Base-by-base conservation (phyloP, 805 yeast species). In the Jamesozyma rosinii region DNA sequence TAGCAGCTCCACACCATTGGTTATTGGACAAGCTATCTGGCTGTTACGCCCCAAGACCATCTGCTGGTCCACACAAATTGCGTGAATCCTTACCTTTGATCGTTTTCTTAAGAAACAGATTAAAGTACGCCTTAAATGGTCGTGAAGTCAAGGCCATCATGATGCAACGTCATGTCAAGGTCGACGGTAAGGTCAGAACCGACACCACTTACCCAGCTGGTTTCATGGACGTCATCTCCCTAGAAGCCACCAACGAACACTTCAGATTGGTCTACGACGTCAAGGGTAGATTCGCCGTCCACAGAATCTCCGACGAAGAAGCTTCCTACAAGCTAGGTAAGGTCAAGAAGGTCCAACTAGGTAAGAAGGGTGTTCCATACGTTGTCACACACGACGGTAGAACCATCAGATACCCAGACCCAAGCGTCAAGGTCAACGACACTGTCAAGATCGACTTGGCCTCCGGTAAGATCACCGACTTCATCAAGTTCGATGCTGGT, bases 1-100 rank as follows among this genome's bases (percentile, higher is more conserved):
- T 90, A 75, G 96, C 97, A 73, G 98, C 98, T 73, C 99, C 99
- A 81, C 83, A 88, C 79, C 97, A 92, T 83, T 92, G 98, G 98
- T 85, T 92, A 94, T 86, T 92, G 79, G 98, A 92, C 94, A 92
- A 92, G 79, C 80, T 92, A 77, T 85, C 97, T 69, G 98, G 98
- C 72, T 79, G 86, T 68, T 92, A 92, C 73, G 98, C 98, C 57
- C 98, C 98, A 78, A 88, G 97, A 79, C 95, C 97, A 69, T 88
- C 97, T 55, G 83, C 95, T 64, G 98, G 98, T 79, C 98, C 98
- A 71, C 98, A 90, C 81, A 92, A 90, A 76, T 81, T 89, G 71
- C 83, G 97, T 74, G 97, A 89, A 78, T 89, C 95, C 52, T 83
- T 89, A 68, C 97, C 97, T 69, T 82, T 89, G 74, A 79, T 90